Evolutionary conservation across 345 rosid genomes (phyloP).

Genomic region (Euclidium syriacum): DNA sequence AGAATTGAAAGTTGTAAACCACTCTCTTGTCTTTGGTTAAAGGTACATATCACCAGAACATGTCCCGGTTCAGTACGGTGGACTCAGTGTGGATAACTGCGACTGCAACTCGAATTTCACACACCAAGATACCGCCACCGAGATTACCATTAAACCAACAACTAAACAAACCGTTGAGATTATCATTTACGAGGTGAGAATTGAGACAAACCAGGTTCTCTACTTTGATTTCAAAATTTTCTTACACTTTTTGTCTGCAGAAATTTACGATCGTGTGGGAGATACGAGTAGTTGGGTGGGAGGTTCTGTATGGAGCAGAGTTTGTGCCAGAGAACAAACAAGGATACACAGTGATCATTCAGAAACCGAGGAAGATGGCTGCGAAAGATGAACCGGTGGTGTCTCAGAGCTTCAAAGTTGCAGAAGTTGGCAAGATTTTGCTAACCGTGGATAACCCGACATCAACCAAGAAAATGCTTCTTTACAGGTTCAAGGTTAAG

Average conservation of each 20-base stretch:
- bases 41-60: conserved; percentile 33
- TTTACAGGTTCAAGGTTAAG: conserved; percentile 30
- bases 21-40: neutral
- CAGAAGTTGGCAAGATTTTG: conserved; percentile 31
- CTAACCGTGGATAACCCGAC: conserved; percentile 27
- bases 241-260: conserved; percentile 7
- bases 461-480: conserved; percentile 28
- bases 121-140: conserved; percentile 24
- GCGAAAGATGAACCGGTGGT: conserved; percentile 25
- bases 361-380: conserved; percentile 30
- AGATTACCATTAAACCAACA: conserved; percentile 25
- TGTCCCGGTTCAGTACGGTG: conserved; percentile 36
- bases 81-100: conserved; percentile 29
- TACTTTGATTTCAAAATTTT: neutral
- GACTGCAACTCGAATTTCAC: conserved; percentile 21
- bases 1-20: neutral
- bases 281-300: conserved; percentile 35
- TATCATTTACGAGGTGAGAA: conserved; percentile 28
- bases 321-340: conserved; percentile 30
- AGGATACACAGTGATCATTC: conserved; percentile 34
- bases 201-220: neutral
- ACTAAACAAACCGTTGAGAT: conserved; percentile 37
- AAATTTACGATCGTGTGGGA: conserved; percentile 33
- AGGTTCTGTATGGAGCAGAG: conserved; percentile 32
- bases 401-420: conserved; percentile 32